These are phyloP conservation scores for Phaeotremella skinneri DNA, from an alignment of 768 basidiomycete species.

Conservation along the genomic window DNA sequence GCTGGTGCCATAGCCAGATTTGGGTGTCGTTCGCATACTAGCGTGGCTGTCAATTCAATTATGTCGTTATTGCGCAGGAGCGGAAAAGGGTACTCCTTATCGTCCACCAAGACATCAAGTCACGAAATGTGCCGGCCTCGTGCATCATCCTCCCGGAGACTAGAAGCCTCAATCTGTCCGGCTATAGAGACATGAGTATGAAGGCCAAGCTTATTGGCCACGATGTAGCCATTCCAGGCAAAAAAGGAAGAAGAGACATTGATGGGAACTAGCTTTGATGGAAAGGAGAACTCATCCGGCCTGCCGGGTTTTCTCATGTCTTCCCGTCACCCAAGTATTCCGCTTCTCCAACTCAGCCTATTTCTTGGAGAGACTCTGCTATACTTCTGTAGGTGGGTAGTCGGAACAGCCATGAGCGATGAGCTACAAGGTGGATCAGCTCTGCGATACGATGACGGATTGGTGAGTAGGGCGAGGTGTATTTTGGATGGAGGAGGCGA, in stretches of 20 bases:
- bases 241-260: not conserved
- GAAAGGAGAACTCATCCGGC: not conserved
- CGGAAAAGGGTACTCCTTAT: too few species aligned
- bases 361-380: not conserved
- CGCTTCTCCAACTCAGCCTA: not conserved
- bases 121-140: too few species aligned
- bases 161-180: too few species aligned
- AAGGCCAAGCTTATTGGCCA: not conserved
- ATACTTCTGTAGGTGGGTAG: not conserved
- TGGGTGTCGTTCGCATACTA: too few species aligned
- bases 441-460: not conserved
- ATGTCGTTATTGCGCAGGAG: too few species aligned
- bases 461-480: not conserved
- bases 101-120: too few species aligned
- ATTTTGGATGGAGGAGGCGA: not conserved
- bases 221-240: too few species aligned
- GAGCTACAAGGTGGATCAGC: not conserved
- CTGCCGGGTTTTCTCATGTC: not conserved
- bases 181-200: too few species aligned
- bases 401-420: not conserved
- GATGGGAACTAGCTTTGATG: not conserved
- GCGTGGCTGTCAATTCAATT: too few species aligned
- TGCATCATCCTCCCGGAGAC: too few species aligned
- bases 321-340: not conserved
- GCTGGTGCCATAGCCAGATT: too few species aligned